These are phyloP conservation scores for Kwoniella bestiolae DNA, from an alignment of 768 basidiomycete species.

Conservation along the genomic window DNA sequence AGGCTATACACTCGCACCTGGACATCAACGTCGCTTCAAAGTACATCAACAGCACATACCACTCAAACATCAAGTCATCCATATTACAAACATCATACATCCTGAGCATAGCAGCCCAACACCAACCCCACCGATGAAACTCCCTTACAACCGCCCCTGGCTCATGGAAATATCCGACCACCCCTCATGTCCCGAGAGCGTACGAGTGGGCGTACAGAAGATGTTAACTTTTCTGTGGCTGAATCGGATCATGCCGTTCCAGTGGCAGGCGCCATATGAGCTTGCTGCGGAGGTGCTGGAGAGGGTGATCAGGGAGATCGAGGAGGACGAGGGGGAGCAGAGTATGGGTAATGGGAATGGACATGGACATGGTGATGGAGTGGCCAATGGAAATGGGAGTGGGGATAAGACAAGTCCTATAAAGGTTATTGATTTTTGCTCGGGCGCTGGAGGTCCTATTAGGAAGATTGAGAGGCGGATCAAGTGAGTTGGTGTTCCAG, in stretches of 20 bases:
- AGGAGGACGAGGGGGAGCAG: constrained; percentile 5
- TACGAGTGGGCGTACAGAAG: constrained; percentile 43
- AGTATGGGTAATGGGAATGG: background rate
- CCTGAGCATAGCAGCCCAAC: no score
- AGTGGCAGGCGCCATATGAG: constrained; percentile 39
- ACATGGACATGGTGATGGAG: background rate
- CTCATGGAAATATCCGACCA: constrained; percentile 52
- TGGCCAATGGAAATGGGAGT: background rate
- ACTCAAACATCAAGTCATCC: background rate
- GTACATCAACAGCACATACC: no score
- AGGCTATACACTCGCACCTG: background rate
- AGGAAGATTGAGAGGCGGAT: constrained; percentile 44
- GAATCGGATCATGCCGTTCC: constrained; percentile 37
- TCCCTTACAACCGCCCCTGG: constrained; percentile 41
- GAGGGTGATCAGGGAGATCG: constrained; percentile 32
- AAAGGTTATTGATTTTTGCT: constrained; percentile 52
- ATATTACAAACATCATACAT: no score
- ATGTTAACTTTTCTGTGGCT: constrained; percentile 50
- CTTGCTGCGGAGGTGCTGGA: constrained; percentile 39
- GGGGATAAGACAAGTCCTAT: constrained; percentile 13
- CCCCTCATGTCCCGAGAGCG: constrained; percentile 40
- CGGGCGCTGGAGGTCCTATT: constrained; percentile 50
- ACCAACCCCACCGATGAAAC: constrained; percentile 35
- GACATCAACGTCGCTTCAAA: background rate
- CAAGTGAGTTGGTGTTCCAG: constrained; percentile 55